Base-by-base conservation (phyloP, 805 yeast genomes). In the Ogataea parapolymorpha region DNA sequence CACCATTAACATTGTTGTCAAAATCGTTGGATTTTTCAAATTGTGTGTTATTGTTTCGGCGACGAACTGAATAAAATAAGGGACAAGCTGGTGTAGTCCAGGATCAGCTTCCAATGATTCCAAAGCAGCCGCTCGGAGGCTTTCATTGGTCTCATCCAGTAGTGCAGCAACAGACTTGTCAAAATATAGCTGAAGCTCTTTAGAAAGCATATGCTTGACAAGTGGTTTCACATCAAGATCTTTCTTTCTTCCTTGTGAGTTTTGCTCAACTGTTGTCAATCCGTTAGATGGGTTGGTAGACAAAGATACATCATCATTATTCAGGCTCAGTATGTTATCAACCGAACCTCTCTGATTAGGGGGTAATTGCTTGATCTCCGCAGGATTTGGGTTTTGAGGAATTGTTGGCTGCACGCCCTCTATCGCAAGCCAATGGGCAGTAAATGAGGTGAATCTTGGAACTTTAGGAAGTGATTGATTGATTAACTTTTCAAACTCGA, bases 331-430 rank as follows among this genome's bases (percentile, higher is more conserved):
- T 77, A 73, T 41, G 60, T 83, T 70, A 49, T 79, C 79, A 58
- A 81, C 85, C 3, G 96, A 88, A 27, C 97, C 98, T 53, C 96
- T 74, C 31, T 80, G 72, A 22, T 79, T 71, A 4, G 95, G 88
- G 14, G 95, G 85, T 41, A 87, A 66, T 25, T 79, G 75, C 58
- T 81, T 80, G 47, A 91, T 82, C 52, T 90, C 97, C 37, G 79
- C 72, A 15, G 81, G 76, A 36, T 82, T 75, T 17, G 99, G 99
- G 66, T 93, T 93, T 65, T 95, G 99, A 2, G 97, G 95, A 41
- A 93, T 91, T 24, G 93, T 82, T 1, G 99, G 99, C 59, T 93
- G 99, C 7, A 93, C 95, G 43, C 99, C 99, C 64, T 93, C 99
- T 39, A 93, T 86, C 0, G 99, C 98, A 24, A 95, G 71, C 98